Evolutionary conservation across 805 yeast genomes (phyloP).

Genomic region (Barnettozyma vustinii): DNA sequence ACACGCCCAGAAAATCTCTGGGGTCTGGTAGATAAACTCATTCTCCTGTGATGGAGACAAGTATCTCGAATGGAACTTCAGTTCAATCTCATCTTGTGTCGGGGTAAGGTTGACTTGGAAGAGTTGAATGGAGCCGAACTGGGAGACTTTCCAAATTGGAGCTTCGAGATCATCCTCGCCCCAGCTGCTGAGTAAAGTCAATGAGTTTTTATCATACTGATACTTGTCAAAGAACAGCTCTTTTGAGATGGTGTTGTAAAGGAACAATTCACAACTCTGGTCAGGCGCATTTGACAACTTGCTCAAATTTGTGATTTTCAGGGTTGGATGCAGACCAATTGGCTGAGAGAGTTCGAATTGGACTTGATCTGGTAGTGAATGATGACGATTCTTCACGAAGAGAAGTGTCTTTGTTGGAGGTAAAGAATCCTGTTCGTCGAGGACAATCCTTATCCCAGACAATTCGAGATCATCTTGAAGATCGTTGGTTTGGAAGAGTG

Average conservation of each 20-base stretch:
- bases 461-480: conserved; percentile 19
- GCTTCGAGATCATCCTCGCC: conserved; percentile 55
- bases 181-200: conserved; percentile 36
- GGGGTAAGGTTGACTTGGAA: conserved; percentile 25
- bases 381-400: conserved; percentile 23
- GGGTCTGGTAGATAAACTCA: conserved; percentile 27
- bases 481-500: conserved; percentile 16
- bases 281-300: conserved; percentile 8
- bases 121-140: conserved; percentile 44
- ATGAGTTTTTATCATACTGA: conserved; percentile 36
- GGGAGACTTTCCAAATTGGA: conserved; percentile 42
- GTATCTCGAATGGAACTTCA: conserved; percentile 50
- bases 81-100: conserved; percentile 25
- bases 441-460: conserved; percentile 18
- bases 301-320: conserved; percentile 12
- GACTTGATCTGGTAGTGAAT: conserved; percentile 4
- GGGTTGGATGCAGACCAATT: conserved; percentile 34
- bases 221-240: conserved; percentile 49
- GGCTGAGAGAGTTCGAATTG: conserved; percentile 22
- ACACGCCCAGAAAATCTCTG: conserved; percentile 48
- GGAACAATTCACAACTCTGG: conserved; percentile 37
- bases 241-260: conserved; percentile 39
- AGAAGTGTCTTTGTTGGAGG: conserved; percentile 22
- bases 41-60: conserved; percentile 31
- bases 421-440: conserved; percentile 11